Evolutionary conservation across 148 eudicot species (phyloP).

Genomic region (Cornus florida): DNA sequence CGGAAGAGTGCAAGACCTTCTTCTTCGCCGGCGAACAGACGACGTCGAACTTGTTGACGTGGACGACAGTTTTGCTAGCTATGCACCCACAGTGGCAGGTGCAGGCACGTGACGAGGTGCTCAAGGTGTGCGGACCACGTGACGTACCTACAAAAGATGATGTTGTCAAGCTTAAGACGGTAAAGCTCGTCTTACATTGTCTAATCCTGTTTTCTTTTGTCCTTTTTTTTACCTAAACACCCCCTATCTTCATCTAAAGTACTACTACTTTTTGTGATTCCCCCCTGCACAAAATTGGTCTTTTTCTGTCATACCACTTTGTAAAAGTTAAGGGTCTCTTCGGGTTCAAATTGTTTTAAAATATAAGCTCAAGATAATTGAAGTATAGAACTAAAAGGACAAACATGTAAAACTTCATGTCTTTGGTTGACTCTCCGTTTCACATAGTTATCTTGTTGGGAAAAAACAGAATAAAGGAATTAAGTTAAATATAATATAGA

Average conservation of each 20-base stretch:
- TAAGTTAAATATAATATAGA: no score
- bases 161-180: constrained; percentile 81
- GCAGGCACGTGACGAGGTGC: constrained; percentile 89
- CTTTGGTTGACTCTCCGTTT: no score
- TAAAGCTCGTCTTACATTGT: constrained; percentile 18
- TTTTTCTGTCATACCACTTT: no score
- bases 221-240: background rate
- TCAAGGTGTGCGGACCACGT: constrained; percentile 85
- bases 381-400: no score
- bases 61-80: constrained; percentile 83
- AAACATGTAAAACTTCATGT: no score
- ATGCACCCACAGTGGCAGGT: constrained; percentile 97
- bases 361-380: no score
- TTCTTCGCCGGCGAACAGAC: constrained; percentile 97
- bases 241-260: background rate
- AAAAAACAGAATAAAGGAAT: no score
- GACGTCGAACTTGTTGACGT: constrained; percentile 91
- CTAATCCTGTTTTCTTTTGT: background rate
- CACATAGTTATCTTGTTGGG: no score
- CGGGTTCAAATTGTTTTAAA: no score
- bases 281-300: no score
- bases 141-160: constrained; percentile 85
- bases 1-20: constrained; percentile 95
- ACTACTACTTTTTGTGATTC: no score
- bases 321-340: no score